Evolutionary conservation across 2,329 filamentous ascomycete genomes (phyloP).

Genomic region (Fusarium sp.): DNA sequence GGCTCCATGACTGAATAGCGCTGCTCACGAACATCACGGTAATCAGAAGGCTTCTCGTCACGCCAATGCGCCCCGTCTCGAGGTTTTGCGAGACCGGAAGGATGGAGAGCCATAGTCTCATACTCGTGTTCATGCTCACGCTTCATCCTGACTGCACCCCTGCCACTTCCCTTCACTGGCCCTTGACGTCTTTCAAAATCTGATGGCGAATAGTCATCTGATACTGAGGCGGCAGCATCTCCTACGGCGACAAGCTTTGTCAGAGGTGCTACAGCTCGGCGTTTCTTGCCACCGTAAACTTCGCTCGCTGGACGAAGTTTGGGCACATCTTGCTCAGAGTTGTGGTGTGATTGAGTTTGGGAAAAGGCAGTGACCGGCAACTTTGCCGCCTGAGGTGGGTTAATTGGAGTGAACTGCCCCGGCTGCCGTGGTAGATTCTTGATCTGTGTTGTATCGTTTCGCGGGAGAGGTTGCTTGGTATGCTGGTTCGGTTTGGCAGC

Average conservation of each 20-base stretch:
- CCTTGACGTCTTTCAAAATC: constrained; percentile 1
- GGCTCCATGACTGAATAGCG: constrained; percentile 21
- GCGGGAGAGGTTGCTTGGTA: not conserved
- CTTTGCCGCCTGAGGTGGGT: not conserved
- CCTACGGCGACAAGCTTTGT: not conserved
- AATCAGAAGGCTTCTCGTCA: constrained; percentile 20
- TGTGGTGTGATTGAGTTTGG: not conserved
- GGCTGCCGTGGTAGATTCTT: constrained; percentile 2
- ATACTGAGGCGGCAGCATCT: constrained; percentile 4
- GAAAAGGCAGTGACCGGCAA: not conserved
- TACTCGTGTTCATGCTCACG: constrained; percentile 11
- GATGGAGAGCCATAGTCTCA: not conserved
- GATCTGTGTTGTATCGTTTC: not conserved
- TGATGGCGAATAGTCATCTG: constrained; percentile 8
- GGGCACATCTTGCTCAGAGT: constrained; percentile 33
- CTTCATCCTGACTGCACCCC: not conserved
- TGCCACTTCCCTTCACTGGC: not conserved
- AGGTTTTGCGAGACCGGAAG: not conserved
- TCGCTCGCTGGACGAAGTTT: constrained; percentile 47
- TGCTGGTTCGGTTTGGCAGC: not conserved
- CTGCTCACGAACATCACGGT: constrained; percentile 36
- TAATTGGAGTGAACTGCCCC: not conserved
- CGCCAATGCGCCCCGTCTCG: constrained; percentile 15
- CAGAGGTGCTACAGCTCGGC: not conserved
- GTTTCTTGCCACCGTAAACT: constrained; percentile 50